phyloP scores from a whole-genome alignment of 2,329 filamentous ascomycete genomes.

The Myotisia sp. region DNA sequence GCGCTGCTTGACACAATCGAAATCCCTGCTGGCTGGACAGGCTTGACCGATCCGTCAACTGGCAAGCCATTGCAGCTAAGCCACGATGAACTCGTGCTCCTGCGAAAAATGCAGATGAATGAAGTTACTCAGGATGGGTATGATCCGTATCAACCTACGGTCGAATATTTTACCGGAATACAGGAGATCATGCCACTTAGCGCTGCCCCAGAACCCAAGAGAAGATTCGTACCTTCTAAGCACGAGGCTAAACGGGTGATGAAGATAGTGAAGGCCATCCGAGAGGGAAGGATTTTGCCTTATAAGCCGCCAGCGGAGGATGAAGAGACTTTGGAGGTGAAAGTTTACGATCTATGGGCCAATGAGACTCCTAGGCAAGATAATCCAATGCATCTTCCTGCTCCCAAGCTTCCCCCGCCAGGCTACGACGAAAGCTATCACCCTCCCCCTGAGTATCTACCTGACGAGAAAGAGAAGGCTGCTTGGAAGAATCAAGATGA shows the following conservation, averaged over 20 bases:
- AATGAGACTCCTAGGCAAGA: slow-evolving; percentile 72
- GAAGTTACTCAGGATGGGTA: slow-evolving; percentile 78
- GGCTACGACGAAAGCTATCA: slow-evolving; percentile 96
- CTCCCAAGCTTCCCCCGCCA: slow-evolving; percentile 82
- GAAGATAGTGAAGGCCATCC: slow-evolving; percentile 92
- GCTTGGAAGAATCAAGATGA: slow-evolving; percentile 71
- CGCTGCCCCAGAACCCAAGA: slow-evolving; percentile 87
- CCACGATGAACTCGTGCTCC: slow-evolving; percentile 73
- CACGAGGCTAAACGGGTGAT: slow-evolving; percentile 93
- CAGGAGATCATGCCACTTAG: slow-evolving; percentile 90
- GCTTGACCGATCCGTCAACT: slow-evolving; percentile 81
- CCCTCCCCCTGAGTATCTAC: slow-evolving; percentile 85
- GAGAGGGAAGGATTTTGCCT: slow-evolving; percentile 83
- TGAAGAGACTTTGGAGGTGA: slow-evolving; percentile 55
- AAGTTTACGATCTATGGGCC: slow-evolving; percentile 84
- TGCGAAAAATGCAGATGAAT: slow-evolving; percentile 78
- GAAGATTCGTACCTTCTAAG: slow-evolving; percentile 89
- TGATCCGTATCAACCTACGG: slow-evolving; percentile 83
- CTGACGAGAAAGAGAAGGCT: slow-evolving; percentile 67
- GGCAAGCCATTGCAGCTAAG: slow-evolving; percentile 83
- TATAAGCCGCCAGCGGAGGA: slow-evolving; percentile 68
- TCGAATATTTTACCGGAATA: slow-evolving; percentile 87
- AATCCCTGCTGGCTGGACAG: slow-evolving; percentile 92
- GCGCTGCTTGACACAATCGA: slow-evolving; percentile 92
- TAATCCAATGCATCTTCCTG: slow-evolving; percentile 86